Evolutionary conservation across 441 rosid species (phyloP).

Genomic region (Lagerstroemia fauriei): DNA sequence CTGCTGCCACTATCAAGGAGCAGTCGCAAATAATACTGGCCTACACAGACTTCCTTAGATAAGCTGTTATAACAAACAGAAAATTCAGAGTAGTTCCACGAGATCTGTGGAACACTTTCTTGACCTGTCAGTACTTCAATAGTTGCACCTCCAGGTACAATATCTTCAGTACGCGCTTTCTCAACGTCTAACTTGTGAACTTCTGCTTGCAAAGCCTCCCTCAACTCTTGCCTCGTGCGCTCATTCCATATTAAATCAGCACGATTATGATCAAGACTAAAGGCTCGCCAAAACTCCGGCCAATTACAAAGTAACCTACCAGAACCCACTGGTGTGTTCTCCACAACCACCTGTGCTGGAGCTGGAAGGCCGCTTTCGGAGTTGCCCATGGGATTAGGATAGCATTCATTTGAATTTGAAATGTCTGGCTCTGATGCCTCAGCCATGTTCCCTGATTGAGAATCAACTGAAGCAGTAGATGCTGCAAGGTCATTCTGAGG

Average conservation of each 20-base stretch:
- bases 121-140: conserved; percentile 61
- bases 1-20: conserved; percentile 90
- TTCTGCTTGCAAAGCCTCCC: conserved; percentile 96
- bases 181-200: conserved; percentile 96
- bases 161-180: conserved; percentile 96
- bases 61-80: conserved; percentile 86
- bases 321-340: conserved; percentile 92
- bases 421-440: conserved; percentile 52
- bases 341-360: conserved; percentile 98
- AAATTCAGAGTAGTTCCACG: conserved; percentile 98
- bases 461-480: conserved; percentile 42
- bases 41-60: conserved; percentile 98
- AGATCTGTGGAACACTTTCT: conserved; percentile 79
- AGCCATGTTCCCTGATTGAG: conserved; percentile 40
- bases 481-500: conserved; percentile 55
- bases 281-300: conserved; percentile 99
- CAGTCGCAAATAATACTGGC: conserved; percentile 95
- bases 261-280: conserved; percentile 98
- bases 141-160: conserved; percentile 71
- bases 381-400: conserved; percentile 44
- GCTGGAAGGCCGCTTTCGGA: conserved; percentile 72
- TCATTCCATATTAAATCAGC: conserved; percentile 99
- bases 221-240: conserved; percentile 95
- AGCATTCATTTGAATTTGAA: conserved; percentile 52
- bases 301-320: conserved; percentile 91